Percentiles rank a stretch among this genome's conserved stretches.
These are phyloP conservation scores for Lentinus tigrinus DNA, from an alignment of 768 basidiomycete species.

Conservation along the genomic window DNA sequence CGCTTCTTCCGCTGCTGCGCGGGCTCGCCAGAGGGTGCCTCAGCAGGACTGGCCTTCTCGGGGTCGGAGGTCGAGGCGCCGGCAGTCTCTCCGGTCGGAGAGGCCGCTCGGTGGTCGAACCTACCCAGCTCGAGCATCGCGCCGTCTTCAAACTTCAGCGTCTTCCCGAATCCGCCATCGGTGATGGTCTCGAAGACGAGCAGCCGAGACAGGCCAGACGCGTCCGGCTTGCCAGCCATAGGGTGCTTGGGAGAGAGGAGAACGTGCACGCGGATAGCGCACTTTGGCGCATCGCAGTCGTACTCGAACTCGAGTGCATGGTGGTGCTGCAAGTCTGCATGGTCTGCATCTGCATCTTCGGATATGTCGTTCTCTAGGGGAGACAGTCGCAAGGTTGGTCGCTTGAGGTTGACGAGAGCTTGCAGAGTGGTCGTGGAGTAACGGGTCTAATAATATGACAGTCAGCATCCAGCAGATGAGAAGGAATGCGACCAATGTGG, in stretches of 20 bases:
- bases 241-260: slow-evolving; percentile 66
- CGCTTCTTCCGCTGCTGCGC: slow-evolving; percentile 38
- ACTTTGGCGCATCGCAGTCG: slow-evolving; percentile 87
- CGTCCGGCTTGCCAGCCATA: slow-evolving; percentile 37
- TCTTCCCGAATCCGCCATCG: slow-evolving; percentile 80
- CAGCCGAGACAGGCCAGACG: slow-evolving; percentile 38
- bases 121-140: slow-evolving; percentile 77
- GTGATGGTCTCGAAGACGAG: slow-evolving; percentile 64
- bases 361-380: slow-evolving; percentile 49
- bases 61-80: slow-evolving; percentile 9
- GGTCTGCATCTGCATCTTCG: slow-evolving; percentile 44
- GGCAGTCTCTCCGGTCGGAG: slow-evolving; percentile 2
- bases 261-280: slow-evolving; percentile 76
- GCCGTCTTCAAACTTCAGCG: slow-evolving; percentile 73
- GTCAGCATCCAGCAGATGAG: neutral
- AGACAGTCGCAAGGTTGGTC: slow-evolving; percentile 79
- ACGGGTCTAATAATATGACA: slow-evolving; percentile 45
- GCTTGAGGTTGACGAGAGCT: slow-evolving; percentile 91
- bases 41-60: slow-evolving; percentile 13
- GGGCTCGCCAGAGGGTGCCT: slow-evolving; percentile 20
- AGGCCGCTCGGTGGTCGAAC: slow-evolving; percentile 44
- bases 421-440: slow-evolving; percentile 92
- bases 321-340: slow-evolving; percentile 52
- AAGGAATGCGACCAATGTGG: too few species aligned
- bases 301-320: slow-evolving; percentile 90